phyloP scores from a whole-genome alignment of 495 filamentous ascomycete genomes.

The Umbilicaria muhlenbergii region DNA sequence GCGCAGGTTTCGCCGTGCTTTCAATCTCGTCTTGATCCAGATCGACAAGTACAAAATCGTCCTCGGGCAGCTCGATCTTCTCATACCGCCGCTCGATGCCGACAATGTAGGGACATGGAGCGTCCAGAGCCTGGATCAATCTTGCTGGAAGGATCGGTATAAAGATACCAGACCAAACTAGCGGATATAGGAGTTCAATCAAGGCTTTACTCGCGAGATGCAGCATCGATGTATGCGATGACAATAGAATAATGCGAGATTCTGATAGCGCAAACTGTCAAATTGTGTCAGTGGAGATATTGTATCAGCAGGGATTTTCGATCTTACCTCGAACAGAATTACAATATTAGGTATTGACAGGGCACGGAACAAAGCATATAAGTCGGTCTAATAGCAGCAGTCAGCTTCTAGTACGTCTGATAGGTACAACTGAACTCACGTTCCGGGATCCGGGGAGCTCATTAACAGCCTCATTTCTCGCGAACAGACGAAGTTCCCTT shows the following conservation, averaged over 20 bases:
- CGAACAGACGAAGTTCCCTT: constrained; percentile 80
- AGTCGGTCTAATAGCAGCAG: constrained; percentile 42
- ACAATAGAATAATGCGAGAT: constrained; percentile 88
- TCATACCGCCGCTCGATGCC: constrained; percentile 92
- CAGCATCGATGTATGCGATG: constrained; percentile 91
- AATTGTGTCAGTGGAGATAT: constrained; percentile 2
- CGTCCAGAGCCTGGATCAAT: constrained; percentile 76
- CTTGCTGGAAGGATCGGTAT: constrained; percentile 85
- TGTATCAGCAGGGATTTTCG: not conserved
- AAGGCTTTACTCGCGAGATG: constrained; percentile 79
- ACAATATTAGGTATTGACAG: constrained; percentile 84
- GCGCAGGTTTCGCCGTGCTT: constrained; percentile 52
- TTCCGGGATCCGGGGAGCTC: constrained; percentile 86
- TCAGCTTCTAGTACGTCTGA: constrained; percentile 10
- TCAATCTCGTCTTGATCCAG: constrained; percentile 82
- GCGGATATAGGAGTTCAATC: constrained; percentile 69
- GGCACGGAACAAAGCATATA: constrained; percentile 84
- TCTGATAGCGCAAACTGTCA: constrained; percentile 67
- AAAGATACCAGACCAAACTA: constrained; percentile 84
- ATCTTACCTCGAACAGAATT: constrained; percentile 58
- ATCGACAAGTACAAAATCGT: constrained; percentile 91
- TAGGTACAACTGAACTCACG: constrained; percentile 16
- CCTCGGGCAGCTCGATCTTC: constrained; percentile 79
- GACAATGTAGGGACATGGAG: constrained; percentile 92
- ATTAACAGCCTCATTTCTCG: constrained; percentile 83